A percentile compares a stretch with the other conserved stretches of the same genome.
Evolutionary conservation across 179 eudicot species (phyloP).

Genomic region (Carnegiea gigantea): DNA sequence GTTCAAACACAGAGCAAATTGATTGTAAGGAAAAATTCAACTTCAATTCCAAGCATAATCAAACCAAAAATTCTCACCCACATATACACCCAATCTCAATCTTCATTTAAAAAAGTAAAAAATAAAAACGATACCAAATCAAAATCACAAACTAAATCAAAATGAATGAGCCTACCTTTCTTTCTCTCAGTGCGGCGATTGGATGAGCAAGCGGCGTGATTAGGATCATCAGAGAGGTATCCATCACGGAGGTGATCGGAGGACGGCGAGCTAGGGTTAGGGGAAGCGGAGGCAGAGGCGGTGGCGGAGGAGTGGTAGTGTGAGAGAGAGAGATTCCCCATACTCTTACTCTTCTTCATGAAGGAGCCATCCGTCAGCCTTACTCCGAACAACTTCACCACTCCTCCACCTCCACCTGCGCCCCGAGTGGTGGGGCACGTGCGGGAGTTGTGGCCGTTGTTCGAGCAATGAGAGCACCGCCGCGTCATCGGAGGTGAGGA

Average conservation of each 20-base stretch:
- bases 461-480: constrained; percentile 66
- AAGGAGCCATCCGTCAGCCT: constrained; percentile 71
- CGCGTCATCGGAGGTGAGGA: constrained; percentile 35
- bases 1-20: background rate
- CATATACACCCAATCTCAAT: no score
- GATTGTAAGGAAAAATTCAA: background rate
- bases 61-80: background rate
- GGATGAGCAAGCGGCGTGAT: background rate
- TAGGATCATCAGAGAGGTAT: constrained; percentile 5
- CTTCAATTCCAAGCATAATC: background rate
- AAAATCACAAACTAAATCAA: background rate
- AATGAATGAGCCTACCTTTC: background rate
- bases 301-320: constrained; percentile 52
- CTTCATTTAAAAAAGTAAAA: no score
- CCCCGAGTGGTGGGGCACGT: constrained; percentile 50
- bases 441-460: constrained; percentile 69
- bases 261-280: constrained; percentile 51
- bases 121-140: background rate
- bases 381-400: constrained; percentile 73
- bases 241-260: constrained; percentile 14
- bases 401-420: constrained; percentile 26
- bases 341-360: constrained; percentile 84
- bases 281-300: constrained; percentile 30
- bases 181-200: constrained; percentile 9
- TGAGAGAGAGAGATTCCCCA: constrained; percentile 71